phyloP scores from a whole-genome alignment of 768 basidiomycete genomes.

The Filobasidium wieringae region DNA sequence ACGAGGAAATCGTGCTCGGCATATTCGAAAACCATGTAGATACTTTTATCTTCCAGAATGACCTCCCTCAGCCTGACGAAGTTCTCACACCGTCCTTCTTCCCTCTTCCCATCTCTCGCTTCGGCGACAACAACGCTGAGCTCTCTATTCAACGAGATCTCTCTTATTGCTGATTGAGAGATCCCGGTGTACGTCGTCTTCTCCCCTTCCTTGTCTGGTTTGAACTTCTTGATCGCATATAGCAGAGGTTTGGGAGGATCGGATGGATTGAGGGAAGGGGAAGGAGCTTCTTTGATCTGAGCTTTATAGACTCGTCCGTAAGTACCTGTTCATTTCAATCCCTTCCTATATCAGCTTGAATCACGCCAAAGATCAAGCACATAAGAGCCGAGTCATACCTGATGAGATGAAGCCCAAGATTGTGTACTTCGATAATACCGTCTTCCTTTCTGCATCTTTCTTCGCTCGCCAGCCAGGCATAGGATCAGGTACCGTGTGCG shows the following conservation, averaged over 20 bases:
- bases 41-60: constrained; percentile 93
- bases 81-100: constrained; percentile 57
- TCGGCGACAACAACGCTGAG: constrained; percentile 13
- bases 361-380: neutral
- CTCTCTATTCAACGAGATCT: constrained; percentile 54
- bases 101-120: neutral
- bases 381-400: constrained; percentile 41
- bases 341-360: neutral
- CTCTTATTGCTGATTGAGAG: constrained; percentile 91
- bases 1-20: constrained; percentile 98
- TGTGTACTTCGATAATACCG: constrained; percentile 68
- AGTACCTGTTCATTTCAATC: constrained; percentile 42
- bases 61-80: constrained; percentile 84
- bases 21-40: constrained; percentile 99
- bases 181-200: constrained; percentile 91
- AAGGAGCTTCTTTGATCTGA: constrained; percentile 14
- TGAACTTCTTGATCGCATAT: constrained; percentile 98
- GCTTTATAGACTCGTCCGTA: constrained; percentile 99
- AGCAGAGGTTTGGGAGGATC: constrained; percentile 39
- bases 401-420: constrained; percentile 97
- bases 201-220: constrained; percentile 98
- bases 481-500: constrained; percentile 47
- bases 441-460: constrained; percentile 55
- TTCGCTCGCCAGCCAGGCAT: constrained; percentile 77
- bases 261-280: constrained; percentile 22